Evolutionary conservation across 371 early-diverging fungal species (phyloP).

Genomic region (Polyrhizophydium stewartii): DNA sequence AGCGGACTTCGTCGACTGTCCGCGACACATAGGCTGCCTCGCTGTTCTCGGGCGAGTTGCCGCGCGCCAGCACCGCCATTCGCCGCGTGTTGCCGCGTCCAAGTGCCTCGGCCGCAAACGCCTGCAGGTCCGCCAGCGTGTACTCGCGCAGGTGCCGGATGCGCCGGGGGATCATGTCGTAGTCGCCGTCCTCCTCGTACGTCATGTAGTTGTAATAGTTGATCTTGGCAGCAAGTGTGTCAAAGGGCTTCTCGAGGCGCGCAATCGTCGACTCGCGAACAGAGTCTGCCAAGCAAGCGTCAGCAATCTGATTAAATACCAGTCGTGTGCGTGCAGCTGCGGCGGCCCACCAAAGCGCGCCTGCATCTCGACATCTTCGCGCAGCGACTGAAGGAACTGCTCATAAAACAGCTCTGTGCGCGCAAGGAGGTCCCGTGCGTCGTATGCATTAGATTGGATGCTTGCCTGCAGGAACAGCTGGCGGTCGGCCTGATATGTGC

Average conservation of each 20-base stretch:
- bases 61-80: conserved; percentile 17
- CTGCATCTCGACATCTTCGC: neutral
- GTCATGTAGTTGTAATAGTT: conserved; percentile 16
- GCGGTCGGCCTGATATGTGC: conserved; percentile 1
- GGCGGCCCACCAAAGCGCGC: conserved; percentile 17
- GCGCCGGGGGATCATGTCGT: conserved; percentile 5
- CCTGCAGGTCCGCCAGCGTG: conserved; percentile 10
- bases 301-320: neutral
- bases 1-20: too few relatives aligned
- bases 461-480: conserved; percentile 19
- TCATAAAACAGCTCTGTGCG: conserved; percentile 25
- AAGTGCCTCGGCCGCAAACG: conserved; percentile 1
- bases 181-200: conserved; percentile 24
- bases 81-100: conserved; percentile 12
- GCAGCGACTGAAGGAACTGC: conserved; percentile 16
- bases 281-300: neutral
- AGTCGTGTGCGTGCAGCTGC: neutral
- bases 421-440: conserved; percentile 23
- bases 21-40: neutral
- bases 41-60: conserved; percentile 15
- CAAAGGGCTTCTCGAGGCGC: conserved; percentile 20
- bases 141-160: conserved; percentile 8
- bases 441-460: conserved; percentile 23
- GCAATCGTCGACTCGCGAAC: conserved; percentile 16
- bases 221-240: conserved; percentile 16